Conservation (phyloP, 2,329 filamentous ascomycete species). For the Tolypocladium ophioglossoides region DNA sequence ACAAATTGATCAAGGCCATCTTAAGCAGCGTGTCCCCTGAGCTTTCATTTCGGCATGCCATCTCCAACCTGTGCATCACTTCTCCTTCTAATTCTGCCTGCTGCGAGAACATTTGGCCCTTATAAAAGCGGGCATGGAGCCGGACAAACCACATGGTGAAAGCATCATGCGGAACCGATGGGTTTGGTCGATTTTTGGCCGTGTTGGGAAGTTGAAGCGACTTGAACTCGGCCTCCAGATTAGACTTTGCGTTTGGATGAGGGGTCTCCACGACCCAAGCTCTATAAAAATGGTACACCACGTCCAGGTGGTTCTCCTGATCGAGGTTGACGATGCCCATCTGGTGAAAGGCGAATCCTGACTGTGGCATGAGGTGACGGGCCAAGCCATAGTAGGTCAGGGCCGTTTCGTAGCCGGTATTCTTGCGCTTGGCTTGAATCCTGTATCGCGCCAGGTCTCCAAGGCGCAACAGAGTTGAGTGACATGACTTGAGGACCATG, state of each 20-base stretch:
- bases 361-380: constrained; percentile 63
- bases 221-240: constrained; percentile 71
- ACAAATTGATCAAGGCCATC: constrained; percentile 76
- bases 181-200: constrained; percentile 19
- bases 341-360: constrained; percentile 80
- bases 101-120: constrained; percentile 61
- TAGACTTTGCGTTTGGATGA: constrained; percentile 62
- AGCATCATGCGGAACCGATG: constrained; percentile 48
- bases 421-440: constrained; percentile 59
- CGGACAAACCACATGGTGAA: constrained; percentile 75
- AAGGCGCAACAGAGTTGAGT: constrained; percentile 73
- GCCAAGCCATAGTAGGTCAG: constrained; percentile 80
- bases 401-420: constrained; percentile 67
- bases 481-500: constrained; percentile 63
- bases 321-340: constrained; percentile 76
- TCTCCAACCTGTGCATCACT: constrained; percentile 66
- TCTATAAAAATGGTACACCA: constrained; percentile 84
- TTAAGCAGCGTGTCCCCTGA: constrained; percentile 60
- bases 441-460: constrained; percentile 88
- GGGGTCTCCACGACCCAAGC: constrained; percentile 65
- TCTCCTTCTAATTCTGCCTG: constrained; percentile 78
- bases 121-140: constrained; percentile 76
- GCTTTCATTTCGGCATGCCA: constrained; percentile 59
- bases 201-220: constrained; percentile 31
- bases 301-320: constrained; percentile 68